Evolutionary conservation across 768 basidiomycete species (phyloP).

Genomic region (Tricholoma sp.): DNA sequence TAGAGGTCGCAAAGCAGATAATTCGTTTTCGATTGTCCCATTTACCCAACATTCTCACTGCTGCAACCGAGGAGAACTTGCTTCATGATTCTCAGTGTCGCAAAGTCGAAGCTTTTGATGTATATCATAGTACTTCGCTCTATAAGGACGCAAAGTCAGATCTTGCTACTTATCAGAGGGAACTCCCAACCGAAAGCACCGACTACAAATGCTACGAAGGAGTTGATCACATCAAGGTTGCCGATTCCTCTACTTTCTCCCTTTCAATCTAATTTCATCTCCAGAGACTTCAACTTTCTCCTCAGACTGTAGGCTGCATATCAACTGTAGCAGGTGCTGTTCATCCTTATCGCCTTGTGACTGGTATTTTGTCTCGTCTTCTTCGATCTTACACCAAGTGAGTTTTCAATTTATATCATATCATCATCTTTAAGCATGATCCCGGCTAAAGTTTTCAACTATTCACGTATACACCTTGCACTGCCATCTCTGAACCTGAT

Average conservation of each 20-base stretch:
- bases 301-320: conserved; percentile 44
- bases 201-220: conserved; percentile 28
- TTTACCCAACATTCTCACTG: conserved; percentile 38
- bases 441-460: conserved; percentile 46
- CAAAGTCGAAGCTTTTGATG: conserved; percentile 54
- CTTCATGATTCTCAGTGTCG: conserved; percentile 52
- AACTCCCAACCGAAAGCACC: conserved; percentile 45
- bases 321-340: conserved; percentile 53
- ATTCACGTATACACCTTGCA: conserved; percentile 59
- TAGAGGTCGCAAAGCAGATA: conserved; percentile 41
- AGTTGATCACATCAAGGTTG: conserved; percentile 24
- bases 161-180: conserved; percentile 39
- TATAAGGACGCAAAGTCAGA: conserved; percentile 40
- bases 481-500: conserved; percentile 31
- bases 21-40: conserved; percentile 62
- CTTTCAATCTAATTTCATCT: background rate
- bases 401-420: conserved; percentile 13
- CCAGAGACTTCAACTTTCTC: conserved; percentile 48
- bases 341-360: conserved; percentile 69
- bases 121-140: conserved; percentile 36
- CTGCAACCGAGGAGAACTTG: conserved; percentile 50
- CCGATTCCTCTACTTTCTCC: background rate
- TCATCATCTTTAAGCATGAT: background rate
- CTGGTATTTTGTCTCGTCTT: conserved; percentile 50
- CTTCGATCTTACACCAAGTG: conserved; percentile 46